Base-by-base conservation (phyloP, 768 basidiomycete genomes). In the Pleurotus cornucopiae region DNA sequence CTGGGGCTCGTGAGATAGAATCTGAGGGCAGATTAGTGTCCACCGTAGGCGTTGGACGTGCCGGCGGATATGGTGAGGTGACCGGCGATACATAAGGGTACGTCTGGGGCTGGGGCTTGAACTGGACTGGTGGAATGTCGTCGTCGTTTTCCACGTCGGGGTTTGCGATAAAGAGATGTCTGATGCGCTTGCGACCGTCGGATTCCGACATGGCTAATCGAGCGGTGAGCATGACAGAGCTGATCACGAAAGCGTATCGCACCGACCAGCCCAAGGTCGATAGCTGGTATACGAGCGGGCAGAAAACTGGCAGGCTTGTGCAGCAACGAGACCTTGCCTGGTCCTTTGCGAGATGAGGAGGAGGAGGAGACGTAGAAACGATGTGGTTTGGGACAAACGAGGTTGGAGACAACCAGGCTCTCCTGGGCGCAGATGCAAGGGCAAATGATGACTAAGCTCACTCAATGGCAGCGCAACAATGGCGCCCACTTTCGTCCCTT, bases 121-220 rank as follows among this genome's bases (percentile, higher is more conserved):
- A 39, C 6, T 34, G 34, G 51, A 9, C 37, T 34, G 6, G 30
- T 11, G 48, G 13, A 1, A 18, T 39, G 9, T 52, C 51, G 16
- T 52, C 37, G 18, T 52, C 51, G 21, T 21, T 43, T 6, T 43
- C n/a, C 14, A 6, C 21, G 37, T 52, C 51, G 12, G 51, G 85
- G 65, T 89, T 89, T 58, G 79, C 76, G 60, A 89, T 76, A 66
- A 80, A 77, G 43, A 85, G 77, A 55, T 81, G 68, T 57, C 75
- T 71, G 18, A 59, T 73, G 75, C 52, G 57, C 56, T 62, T 69
- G 76, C 58, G 73, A 73, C 68, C 78, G 73, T 55, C 65, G 66
- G 83, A 82, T 73, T 88, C 87, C 58, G 85, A 82, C 86, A 87
- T 87, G 65, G 66, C 46, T 61, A 58, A 49, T 12, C 56, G 43